Conservation (phyloP, 2,329 filamentous ascomycete genomes). For the Xylaria sp. region DNA sequence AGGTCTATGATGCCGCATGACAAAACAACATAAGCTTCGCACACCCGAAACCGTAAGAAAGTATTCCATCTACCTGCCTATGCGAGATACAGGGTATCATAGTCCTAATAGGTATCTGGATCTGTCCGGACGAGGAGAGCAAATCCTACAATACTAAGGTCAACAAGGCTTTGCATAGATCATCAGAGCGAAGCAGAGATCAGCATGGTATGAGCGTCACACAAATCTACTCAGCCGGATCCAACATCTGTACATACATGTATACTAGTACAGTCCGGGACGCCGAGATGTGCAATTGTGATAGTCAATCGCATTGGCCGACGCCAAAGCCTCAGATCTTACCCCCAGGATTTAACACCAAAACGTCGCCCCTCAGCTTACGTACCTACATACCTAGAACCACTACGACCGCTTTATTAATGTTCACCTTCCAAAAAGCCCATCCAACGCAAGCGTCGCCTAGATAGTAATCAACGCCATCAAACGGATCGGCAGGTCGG, state of each 20-base stretch:
- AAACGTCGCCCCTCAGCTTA: conserved; percentile 30
- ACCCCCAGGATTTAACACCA: conserved; percentile 9
- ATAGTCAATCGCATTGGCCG: conserved; percentile 11
- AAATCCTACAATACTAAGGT: conserved; percentile 9
- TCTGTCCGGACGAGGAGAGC: neutral
- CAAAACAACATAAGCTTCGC: neutral
- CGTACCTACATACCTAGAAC: conserved; percentile 18
- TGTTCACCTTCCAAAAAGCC: conserved; percentile 3
- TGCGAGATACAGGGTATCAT: neutral
- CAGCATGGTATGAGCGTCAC: conserved; percentile 23
- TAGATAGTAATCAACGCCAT: conserved; percentile 16
- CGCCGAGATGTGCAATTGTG: conserved; percentile 11
- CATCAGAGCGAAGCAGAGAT: neutral
- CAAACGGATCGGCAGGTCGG: neutral
- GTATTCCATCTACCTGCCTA: neutral
- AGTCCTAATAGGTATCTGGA: neutral
- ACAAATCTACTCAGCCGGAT: conserved; percentile 26
- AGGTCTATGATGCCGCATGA: neutral
- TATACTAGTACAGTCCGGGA: conserved; percentile 2
- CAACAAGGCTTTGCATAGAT: conserved; percentile 8
- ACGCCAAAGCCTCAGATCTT: neutral
- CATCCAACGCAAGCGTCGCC: neutral
- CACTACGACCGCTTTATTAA: conserved; percentile 15
- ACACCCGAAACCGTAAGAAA: neutral
- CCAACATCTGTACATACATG: too few species aligned